Base-by-base conservation (phyloP, 208 protist genomes). In the Acanthamoeba royreba region DNA sequence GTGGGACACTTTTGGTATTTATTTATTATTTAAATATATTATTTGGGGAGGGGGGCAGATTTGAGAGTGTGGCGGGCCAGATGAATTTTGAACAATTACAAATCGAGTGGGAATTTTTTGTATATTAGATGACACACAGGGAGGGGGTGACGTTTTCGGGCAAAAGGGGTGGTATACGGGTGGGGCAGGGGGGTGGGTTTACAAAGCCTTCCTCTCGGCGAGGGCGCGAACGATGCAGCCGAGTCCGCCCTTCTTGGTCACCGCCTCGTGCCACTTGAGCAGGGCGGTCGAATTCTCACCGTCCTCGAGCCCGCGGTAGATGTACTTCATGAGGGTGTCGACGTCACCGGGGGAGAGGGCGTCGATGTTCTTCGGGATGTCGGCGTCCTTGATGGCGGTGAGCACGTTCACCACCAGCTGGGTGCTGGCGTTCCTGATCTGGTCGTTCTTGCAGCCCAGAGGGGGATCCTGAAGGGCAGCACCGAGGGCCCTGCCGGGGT, bases 311-410 rank as follows among this genome's bases (percentile, higher is more conserved):
- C 86, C 93, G 55, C 91, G 83, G 58, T 96, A 96, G 43, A 96
- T 83, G 61, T 95, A 96, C 86, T 96, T 96, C 95, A 96, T 96
- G 52, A 96, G 92, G 47, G 91, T 53, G 89, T 95, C 94, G 31
- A 95, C 33, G 53, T 96, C 92, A 45, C 93, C 92, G 40, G 45
- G 55, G 45, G 83, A 79, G 92, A 96, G 86, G 45, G 28, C 42
- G n/a, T 93, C 53, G 9, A 96, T 58, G 46, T 69, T 38, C 46
- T 69, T 77, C 61, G 94, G 90, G 33, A 96, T 89, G 81, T 96
- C 94, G 58, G 94, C 94, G 22, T 96, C 95, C 79, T 95, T 95
- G 49, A 94, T 61, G 28, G 38, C 13, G 74, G 38, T 53, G 53
- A 96, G 91, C 49, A 95, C 52, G 38, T 28, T 85, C 11, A 96